Base-by-base conservation (phyloP, 2,329 filamentous ascomycete species). In the Neonectria sp. region DNA sequence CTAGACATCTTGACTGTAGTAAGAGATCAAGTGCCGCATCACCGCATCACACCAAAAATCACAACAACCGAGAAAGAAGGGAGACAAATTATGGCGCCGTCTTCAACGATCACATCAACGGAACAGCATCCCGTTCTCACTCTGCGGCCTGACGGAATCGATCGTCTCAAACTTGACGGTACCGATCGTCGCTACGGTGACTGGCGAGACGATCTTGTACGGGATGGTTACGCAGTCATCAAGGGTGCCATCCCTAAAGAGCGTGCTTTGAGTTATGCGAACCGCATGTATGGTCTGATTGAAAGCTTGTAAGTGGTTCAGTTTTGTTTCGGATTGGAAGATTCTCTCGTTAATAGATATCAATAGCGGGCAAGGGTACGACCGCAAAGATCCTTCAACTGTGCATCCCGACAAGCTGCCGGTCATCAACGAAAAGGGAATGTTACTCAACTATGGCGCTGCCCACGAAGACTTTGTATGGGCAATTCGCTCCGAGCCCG, bases 381-480 rank as follows among this genome's bases (percentile, higher is more conserved):
- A 73, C 55, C 71, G 71, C 12, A 68, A 51, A n/a, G 66, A 73
- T 17, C 69, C 64, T 1, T 60, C 65, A 3, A 69, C 56, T 2
- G 71, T 73, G 4, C 71, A 70, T 9, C 71, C 71, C 11, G 71
- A 73, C 43, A 73, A 73, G 55, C 69, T 73, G 6, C 71, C 70
- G 3, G 71, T 73, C 12, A 73, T 73, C 51, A 73, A 70, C 11
- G 83, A 86, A 65, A 86, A 86, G 76, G 85, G 85, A 40, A 73
- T 86, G 79, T 82, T 83, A 65, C 73, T 84, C 49, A 76, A 80
- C 60, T 88, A 88, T 56, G 84, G 79, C 0, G 81, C 84, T 3
- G 75, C 80, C 1, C 85, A 87, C 63, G 85, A 86, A 61, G 78
- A 83, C 63, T 87, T 86, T 53, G 81, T 83, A 0, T 86, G 85